A percentile compares a stretch with the other conserved stretches of the same genome.
phyloP scores from a whole-genome alignment of 2,329 filamentous ascomycete genomes.

The Truncatella angustata region DNA sequence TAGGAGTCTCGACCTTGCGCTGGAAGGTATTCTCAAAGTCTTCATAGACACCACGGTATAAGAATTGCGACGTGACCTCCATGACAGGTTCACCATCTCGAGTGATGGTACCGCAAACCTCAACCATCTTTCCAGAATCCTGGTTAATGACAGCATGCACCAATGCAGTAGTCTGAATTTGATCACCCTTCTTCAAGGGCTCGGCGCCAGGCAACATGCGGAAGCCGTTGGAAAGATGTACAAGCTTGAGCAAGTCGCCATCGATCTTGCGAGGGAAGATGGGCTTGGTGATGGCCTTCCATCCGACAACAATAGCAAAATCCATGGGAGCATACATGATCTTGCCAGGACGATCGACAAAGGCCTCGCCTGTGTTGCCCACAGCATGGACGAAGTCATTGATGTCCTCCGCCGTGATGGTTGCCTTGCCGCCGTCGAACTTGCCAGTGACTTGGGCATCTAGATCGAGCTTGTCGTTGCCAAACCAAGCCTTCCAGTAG shows the following conservation, averaged over 20 bases:
- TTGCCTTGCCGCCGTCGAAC: constrained; percentile 86
- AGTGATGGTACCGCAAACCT: constrained; percentile 95
- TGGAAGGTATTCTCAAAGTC: constrained; percentile 99
- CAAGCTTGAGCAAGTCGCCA: constrained; percentile 91
- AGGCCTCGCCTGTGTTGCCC: constrained; percentile 95
- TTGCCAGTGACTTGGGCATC: constrained; percentile 80
- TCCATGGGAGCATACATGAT: constrained; percentile 96
- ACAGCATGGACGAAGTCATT: constrained; percentile 99
- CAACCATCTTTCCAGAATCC: constrained; percentile 98
- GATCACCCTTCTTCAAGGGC: constrained; percentile 92
- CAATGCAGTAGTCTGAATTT: constrained; percentile 87
- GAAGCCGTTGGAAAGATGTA: constrained; percentile 96
- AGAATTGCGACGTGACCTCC: constrained; percentile 97
- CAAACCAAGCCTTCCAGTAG: constrained; percentile 98
- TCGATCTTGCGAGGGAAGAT: constrained; percentile 98
- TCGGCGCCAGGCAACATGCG: constrained; percentile 96
- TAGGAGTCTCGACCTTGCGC: constrained; percentile 91
- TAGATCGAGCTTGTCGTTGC: constrained; percentile 78
- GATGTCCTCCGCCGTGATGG: constrained; percentile 87
- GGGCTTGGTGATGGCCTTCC: constrained; percentile 99
- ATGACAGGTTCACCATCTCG: constrained; percentile 84
- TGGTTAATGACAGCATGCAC: constrained; percentile 98
- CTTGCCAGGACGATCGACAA: constrained; percentile 93
- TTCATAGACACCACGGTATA: constrained; percentile 89
- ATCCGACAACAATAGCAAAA: constrained; percentile 95